A percentile compares a stretch with the other conserved stretches of the same genome.
phyloP scores from a whole-genome alignment of 2,329 filamentous ascomycete species.

The Thyridium curvatum region DNA sequence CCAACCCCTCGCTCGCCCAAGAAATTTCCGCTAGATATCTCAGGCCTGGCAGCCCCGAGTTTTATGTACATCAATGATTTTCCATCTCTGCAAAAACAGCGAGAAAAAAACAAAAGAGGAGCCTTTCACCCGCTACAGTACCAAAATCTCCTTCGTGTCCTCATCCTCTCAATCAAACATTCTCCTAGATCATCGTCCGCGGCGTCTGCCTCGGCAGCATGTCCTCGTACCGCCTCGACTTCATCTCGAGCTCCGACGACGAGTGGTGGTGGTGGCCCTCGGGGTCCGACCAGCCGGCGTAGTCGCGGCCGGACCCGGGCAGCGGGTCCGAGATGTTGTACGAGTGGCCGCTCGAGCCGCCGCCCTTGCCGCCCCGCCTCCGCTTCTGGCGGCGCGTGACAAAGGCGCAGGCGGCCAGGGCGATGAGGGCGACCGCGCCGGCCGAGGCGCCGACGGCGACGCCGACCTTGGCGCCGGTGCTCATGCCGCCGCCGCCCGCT shows the following conservation, averaged over 20 bases:
- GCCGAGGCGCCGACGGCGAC: slow-evolving; percentile 3
- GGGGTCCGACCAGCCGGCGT: slow-evolving; percentile 12
- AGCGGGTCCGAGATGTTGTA: slow-evolving; percentile 46
- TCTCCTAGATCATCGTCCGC: slow-evolving; percentile 24
- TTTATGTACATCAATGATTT: no score
- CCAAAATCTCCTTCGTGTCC: no score
- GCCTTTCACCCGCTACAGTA: no score
- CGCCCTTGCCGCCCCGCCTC: neutral
- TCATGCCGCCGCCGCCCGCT: slow-evolving; percentile 2
- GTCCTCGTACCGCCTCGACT: slow-evolving; percentile 50
- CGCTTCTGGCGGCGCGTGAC: slow-evolving; percentile 9
- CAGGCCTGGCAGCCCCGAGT: no score
- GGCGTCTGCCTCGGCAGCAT: slow-evolving; percentile 48
- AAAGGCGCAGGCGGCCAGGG: slow-evolving; percentile 1
- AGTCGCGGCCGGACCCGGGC: slow-evolving; percentile 34
- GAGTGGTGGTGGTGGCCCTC: slow-evolving; percentile 21
- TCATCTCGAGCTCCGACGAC: slow-evolving; percentile 40
- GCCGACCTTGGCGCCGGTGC: slow-evolving; percentile 2
- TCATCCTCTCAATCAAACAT: neutral
- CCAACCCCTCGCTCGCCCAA: no score
- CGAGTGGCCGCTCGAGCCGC: no score
- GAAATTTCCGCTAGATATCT: no score
- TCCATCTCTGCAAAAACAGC: no score
- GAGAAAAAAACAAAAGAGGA: no score
- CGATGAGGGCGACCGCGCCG: slow-evolving; percentile 1